Percentiles rank a stretch among this genome's conserved stretches.
Conservation (phyloP, 257 asterid genomes). For the Solanum virginianum region DNA sequence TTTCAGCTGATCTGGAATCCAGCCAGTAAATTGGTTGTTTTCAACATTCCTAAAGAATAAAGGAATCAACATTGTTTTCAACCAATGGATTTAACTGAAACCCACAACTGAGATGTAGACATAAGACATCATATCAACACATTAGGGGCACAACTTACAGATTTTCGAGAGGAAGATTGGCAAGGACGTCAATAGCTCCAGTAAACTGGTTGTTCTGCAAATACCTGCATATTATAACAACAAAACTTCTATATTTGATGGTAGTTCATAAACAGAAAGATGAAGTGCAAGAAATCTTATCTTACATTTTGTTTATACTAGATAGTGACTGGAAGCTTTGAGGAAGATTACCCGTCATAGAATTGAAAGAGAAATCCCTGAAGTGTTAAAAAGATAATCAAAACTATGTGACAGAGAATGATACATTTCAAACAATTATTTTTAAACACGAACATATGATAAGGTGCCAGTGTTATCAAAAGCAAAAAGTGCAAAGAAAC, state of each 20-base stretch:
- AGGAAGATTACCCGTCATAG: conserved; percentile 71
- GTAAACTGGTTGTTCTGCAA: conserved; percentile 90
- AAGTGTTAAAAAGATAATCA: conserved; percentile 9
- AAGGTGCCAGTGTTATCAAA: background rate
- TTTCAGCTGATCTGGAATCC: conserved; percentile 69
- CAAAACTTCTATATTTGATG: background rate
- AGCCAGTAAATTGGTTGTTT: conserved; percentile 81
- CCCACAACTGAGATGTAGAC: background rate
- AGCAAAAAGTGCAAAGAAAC: background rate
- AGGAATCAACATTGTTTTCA: background rate
- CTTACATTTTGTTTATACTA: conserved; percentile 62
- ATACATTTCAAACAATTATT: background rate
- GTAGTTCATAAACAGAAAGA: background rate
- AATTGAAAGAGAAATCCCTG: conserved; percentile 84
- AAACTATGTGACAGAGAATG: background rate
- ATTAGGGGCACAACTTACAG: conserved; percentile 37
- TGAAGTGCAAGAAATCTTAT: background rate
- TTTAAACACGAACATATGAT: background rate
- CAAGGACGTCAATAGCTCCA: conserved; percentile 80
- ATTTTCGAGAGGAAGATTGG: conserved; percentile 67
- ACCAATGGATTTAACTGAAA: background rate
- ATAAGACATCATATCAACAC: background rate
- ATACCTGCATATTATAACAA: conserved; percentile 38
- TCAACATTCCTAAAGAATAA: conserved; percentile 53
- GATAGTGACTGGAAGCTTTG: conserved; percentile 49